Evolutionary conservation across 768 basidiomycete species (phyloP), one percentile per base, ranked within the genome.

Genomic region (Calocera viscosa): DNA sequence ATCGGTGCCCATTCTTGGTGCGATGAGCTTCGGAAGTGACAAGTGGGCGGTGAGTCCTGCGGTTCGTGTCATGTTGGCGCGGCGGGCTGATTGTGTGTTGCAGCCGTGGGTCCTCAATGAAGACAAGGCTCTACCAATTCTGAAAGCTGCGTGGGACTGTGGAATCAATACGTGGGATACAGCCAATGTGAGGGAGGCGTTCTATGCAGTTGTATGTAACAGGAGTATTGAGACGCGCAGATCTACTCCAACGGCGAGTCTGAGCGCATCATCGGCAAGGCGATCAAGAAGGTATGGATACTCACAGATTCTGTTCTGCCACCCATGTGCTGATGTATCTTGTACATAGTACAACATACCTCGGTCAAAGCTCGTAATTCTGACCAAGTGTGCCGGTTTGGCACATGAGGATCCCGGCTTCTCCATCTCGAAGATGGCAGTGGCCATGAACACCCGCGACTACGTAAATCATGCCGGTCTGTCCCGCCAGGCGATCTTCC

Each of bases 401-500:
- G 49, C 8, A 33, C 40, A 63, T 30, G 38, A 38, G 35, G 72
- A 72, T 66, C 71, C 72, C 33, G 65, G 32, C 40, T 38, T 69
- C 3, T 41, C 28, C 32, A 11, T 63, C 38, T 70, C 35, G 0
- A 70, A 68, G 65, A 63, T 66, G 63, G 65, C 49, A 30, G 63
- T 38, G 14, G 73, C 69, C 17, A 80, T 81, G 64, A 70, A 74
- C 1, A 28, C 33, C 5, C 5, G 72, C n/a, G 83, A 84, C 11
- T 85, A 83, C 67, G 79, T 83, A 19, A 87, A 86, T 68, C 81
- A 63, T 10, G 33, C 69, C 33, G 74, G 73, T 40, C 65, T 72
- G 1, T 69, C 26, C 10, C 11, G 53, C 14, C 26, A 60, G 30
- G 53, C 53, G 26, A 89, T 91, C 40, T 91, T 91, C 70, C 86